Conservation (phyloP, 1,284 basidiomycete genomes). For the Microstroma glucosiphilum region DNA sequence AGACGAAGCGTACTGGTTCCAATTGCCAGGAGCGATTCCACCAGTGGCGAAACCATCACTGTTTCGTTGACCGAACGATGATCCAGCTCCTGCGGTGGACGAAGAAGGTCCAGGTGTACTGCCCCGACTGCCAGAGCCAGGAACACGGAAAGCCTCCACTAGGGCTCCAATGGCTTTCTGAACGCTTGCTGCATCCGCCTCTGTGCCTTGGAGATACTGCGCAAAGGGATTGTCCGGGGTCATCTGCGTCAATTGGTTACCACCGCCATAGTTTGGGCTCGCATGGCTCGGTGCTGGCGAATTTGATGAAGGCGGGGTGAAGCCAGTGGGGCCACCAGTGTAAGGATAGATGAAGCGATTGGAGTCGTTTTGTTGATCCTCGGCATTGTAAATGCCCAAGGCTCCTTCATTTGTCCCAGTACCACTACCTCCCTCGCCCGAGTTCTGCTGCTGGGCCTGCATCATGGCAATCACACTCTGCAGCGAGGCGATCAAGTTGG, state of each 20-base stretch:
- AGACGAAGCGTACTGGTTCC: neutral
- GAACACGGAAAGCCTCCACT: constrained; percentile 54
- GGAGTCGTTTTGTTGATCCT: neutral
- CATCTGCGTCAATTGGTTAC: constrained; percentile 21
- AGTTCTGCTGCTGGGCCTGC: neutral
- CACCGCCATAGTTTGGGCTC: constrained; percentile 22
- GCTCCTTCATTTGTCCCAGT: neutral
- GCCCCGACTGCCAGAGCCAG: neutral
- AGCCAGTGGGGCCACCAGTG: neutral
- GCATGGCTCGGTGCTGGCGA: constrained; percentile 21
- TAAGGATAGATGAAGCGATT: neutral
- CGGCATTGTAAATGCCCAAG: neutral
- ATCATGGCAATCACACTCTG: neutral
- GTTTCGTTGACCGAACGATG: neutral
- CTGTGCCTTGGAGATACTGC: constrained; percentile 62
- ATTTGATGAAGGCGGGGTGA: no score
- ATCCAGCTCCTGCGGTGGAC: neutral
- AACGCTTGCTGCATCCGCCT: constrained; percentile 66
- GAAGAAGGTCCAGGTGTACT: neutral
- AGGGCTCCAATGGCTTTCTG: constrained; percentile 67
- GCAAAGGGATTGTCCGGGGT: constrained; percentile 58
- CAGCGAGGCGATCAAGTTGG: constrained; percentile 26
- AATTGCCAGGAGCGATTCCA: neutral
- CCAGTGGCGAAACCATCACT: neutral
- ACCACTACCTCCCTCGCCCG: constrained; percentile 4